Conservation (phyloP, 805 yeast species). For the Kluyveromyces dobzhanskii region DNA sequence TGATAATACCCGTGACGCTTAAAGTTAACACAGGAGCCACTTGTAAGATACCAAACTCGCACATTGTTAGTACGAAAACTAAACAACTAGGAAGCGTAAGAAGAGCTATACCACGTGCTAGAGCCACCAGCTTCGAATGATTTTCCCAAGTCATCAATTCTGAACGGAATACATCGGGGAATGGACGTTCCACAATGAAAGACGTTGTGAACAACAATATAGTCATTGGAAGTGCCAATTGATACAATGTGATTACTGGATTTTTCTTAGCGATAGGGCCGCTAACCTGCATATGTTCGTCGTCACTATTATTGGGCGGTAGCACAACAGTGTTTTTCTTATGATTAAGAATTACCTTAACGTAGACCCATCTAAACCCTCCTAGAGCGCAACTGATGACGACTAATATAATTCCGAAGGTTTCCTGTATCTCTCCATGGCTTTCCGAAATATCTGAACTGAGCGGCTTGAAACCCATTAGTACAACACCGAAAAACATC, state of each 20-base stretch:
- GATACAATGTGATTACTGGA: conserved; percentile 77
- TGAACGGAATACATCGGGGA: conserved; percentile 19
- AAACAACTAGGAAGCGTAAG: conserved; percentile 74
- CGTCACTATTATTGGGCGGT: not conserved
- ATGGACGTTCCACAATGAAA: conserved; percentile 54
- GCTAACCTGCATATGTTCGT: conserved; percentile 6
- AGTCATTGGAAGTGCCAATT: conserved; percentile 81
- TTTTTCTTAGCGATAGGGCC: conserved; percentile 27
- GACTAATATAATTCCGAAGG: conserved; percentile 65
- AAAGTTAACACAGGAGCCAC: conserved; percentile 79
- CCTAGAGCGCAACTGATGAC: conserved; percentile 71
- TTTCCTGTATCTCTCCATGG: conserved; percentile 15
- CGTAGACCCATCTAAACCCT: conserved; percentile 92
- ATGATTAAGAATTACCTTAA: conserved; percentile 64
- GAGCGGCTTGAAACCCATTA: conserved; percentile 67
- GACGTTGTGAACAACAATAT: conserved; percentile 55
- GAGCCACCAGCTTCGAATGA: conserved; percentile 24
- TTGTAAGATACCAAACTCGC: conserved; percentile 77
- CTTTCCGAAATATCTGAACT: conserved; percentile 12
- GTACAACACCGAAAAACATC: conserved; percentile 76
- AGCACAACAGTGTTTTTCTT: conserved; percentile 28
- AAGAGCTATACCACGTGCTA: conserved; percentile 44
- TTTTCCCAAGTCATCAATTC: conserved; percentile 15
- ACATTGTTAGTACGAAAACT: conserved; percentile 83
- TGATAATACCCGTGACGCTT: conserved; percentile 86